phyloP scores from a whole-genome alignment of 1,284 basidiomycete species.

The Athelia sp. region DNA sequence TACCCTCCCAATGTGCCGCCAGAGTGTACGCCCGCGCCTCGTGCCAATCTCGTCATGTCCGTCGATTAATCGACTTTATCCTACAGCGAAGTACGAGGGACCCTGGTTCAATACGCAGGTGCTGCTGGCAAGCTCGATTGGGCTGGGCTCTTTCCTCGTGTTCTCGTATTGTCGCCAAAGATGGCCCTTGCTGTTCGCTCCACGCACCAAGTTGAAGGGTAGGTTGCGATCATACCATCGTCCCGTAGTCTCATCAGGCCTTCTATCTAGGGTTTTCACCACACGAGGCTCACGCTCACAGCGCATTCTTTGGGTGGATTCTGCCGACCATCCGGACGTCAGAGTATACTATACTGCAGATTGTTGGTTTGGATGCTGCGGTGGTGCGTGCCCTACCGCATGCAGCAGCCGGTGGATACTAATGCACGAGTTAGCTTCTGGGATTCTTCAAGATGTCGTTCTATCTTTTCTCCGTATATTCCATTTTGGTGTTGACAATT shows the following conservation, averaged over 20 bases:
- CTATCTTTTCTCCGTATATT: slow-evolving; percentile 84
- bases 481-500: slow-evolving; percentile 71
- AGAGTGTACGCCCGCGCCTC: slow-evolving; percentile 42
- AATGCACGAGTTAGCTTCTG: slow-evolving; percentile 55
- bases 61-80: not conserved
- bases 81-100: slow-evolving; percentile 71
- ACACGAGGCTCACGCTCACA: slow-evolving; percentile 80
- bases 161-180: slow-evolving; percentile 86
- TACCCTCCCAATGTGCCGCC: slow-evolving; percentile 39
- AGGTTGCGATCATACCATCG: slow-evolving; percentile 12
- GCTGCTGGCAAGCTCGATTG: slow-evolving; percentile 73
- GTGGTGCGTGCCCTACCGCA: slow-evolving; percentile 42
- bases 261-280: slow-evolving; percentile 72
- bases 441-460: slow-evolving; percentile 96
- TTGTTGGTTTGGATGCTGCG: slow-evolving; percentile 93
- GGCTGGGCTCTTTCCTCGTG: slow-evolving; percentile 74
- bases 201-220: slow-evolving; percentile 93
- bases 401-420: not conserved
- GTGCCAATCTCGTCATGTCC: slow-evolving; percentile 11
- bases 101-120: slow-evolving; percentile 95
- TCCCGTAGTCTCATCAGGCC: slow-evolving; percentile 4
- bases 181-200: slow-evolving; percentile 89
- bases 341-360: slow-evolving; percentile 93
- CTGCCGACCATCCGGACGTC: slow-evolving; percentile 86
- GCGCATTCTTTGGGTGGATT: slow-evolving; percentile 93